A percentile compares a stretch with the other conserved stretches of the same genome.
Evolutionary conservation across 179 eudicot species (phyloP).

Genomic region (Actinidia arguta): DNA sequence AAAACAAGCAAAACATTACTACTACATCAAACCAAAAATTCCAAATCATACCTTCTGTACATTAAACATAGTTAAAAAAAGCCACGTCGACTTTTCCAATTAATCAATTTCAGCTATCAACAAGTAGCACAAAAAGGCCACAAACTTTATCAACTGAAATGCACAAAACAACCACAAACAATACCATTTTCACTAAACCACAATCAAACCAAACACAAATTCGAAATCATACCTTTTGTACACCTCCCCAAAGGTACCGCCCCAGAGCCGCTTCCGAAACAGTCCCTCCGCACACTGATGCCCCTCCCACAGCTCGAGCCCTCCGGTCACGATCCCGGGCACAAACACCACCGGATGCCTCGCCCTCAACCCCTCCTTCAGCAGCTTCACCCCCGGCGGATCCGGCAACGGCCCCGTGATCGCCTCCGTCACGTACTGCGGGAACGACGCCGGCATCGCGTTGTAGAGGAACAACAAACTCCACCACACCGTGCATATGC

Average conservation of each 20-base stretch:
- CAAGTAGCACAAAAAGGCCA: too few species aligned
- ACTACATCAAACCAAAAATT: neutral
- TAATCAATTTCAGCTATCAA: too few species aligned
- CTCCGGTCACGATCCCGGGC: slow-evolving; percentile 93
- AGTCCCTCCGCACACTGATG: slow-evolving; percentile 83
- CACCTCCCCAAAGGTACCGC: slow-evolving; percentile 92
- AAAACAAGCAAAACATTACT: neutral
- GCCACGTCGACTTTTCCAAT: too few species aligned
- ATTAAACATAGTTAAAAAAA: too few species aligned
- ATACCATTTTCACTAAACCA: neutral
- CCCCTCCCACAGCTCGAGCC: slow-evolving; percentile 95
- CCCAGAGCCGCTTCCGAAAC: slow-evolving; percentile 96
- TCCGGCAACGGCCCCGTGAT: slow-evolving; percentile 86
- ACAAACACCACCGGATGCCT: slow-evolving; percentile 92
- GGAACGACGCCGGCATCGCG: slow-evolving; percentile 86
- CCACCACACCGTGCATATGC: slow-evolving; percentile 84
- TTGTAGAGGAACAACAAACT: slow-evolving; percentile 67
- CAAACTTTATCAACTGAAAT: too few species aligned
- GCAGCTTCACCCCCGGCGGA: slow-evolving; percentile 80
- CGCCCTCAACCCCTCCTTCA: slow-evolving; percentile 71
- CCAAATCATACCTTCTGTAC: too few species aligned
- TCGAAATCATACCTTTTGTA: slow-evolving; percentile 67
- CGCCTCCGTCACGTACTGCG: slow-evolving; percentile 90
- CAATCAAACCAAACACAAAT: neutral
- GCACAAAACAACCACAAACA: neutral